These are phyloP conservation scores for Colletotrichum chrysophilum DNA, from an alignment of 2,329 filamentous ascomycete genomes.

Conservation along the genomic window DNA sequence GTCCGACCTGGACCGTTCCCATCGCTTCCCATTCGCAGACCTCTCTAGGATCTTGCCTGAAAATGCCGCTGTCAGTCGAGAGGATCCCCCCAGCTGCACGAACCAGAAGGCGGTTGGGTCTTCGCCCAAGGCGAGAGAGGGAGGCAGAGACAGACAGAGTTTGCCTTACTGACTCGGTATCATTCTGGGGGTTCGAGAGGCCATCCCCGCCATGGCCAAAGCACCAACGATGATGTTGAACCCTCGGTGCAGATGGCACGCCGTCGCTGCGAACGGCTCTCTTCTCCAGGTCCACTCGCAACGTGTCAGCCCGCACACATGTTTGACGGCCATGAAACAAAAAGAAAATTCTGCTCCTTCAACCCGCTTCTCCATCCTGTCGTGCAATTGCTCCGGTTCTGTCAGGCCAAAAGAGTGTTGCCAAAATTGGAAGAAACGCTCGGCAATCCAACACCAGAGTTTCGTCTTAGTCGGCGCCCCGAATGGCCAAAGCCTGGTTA, in stretches of 20 bases:
- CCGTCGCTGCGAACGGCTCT: not conserved
- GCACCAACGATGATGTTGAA: not conserved
- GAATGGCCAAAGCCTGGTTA: not conserved
- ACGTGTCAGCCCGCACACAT: conserved; percentile 7
- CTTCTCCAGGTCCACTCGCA: not conserved
- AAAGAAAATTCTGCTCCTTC: not conserved
- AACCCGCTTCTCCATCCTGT: not conserved
- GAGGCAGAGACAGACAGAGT: not conserved
- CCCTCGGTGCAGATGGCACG: not conserved
- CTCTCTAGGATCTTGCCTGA: conserved; percentile 9
- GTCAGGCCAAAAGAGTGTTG: not conserved
- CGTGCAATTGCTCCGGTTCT: not conserved
- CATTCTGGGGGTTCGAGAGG: not conserved
- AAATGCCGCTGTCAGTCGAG: conserved; percentile 6
- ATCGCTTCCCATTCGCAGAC: conserved; percentile 10
- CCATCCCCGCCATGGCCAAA: not conserved
- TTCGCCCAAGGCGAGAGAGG: not conserved
- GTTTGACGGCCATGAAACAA: conserved; percentile 3
- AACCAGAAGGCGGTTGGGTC: not conserved
- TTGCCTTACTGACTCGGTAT: conserved; percentile 6
- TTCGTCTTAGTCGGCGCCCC: not conserved
- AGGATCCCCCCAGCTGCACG: not conserved
- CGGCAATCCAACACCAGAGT: not conserved
- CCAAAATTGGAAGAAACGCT: conserved; percentile 1
- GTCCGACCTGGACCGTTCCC: not conserved